Base-by-base conservation (phyloP, 1,284 basidiomycete species). In the Cutaneotrichosporon cavernicola region DNA sequence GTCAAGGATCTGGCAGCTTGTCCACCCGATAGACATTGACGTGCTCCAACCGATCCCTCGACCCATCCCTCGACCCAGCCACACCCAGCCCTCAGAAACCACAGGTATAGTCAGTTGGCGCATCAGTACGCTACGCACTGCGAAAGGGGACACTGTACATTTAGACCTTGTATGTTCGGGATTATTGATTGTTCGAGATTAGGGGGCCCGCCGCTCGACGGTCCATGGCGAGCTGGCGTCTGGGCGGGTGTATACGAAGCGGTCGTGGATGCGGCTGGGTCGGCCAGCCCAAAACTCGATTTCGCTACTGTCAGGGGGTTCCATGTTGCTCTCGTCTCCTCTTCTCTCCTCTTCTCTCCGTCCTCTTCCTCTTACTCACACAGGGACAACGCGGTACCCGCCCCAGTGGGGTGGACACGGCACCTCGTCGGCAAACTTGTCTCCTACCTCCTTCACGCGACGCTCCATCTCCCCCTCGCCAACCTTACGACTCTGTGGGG, bases 261-360 rank as follows among this genome's bases (percentile, higher is more conserved):
- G 88, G 78, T 97, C 93, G 73, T 97, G 94, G 60, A 97, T 81
- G 52, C 92, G 86, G 43, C 89, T 92, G 7, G 91, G 91, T 73
- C 92, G 90, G 38, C 94, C 94, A n/a, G 87, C 85, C 94, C 94
- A 97, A 79, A 97, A 97, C 76, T 97, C 94, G 61, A 97, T 84
- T 81, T 89, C 87, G 68, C 86, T 87, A 31, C 11, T 52, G 47
- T 58, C 60, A 57, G 50, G 14, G 5, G 21, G 61, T 57, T 36
- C 63, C 5, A 56, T 56, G 22, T 49, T 36, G 34, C 34, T 36
- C 34, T 36, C 34, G 1, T 36, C 34, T 36, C 34, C 34, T 36
- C 34, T 13, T 13, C 34, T 13, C 34, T 9, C 34, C 11, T 36
- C 34, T 36, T 13, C 22, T 43, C 49, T n/a, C 51, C 18, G n/a